phyloP scores from a whole-genome alignment of 1,139 yeast species.

The Lodderomyces orthopsilosis region DNA sequence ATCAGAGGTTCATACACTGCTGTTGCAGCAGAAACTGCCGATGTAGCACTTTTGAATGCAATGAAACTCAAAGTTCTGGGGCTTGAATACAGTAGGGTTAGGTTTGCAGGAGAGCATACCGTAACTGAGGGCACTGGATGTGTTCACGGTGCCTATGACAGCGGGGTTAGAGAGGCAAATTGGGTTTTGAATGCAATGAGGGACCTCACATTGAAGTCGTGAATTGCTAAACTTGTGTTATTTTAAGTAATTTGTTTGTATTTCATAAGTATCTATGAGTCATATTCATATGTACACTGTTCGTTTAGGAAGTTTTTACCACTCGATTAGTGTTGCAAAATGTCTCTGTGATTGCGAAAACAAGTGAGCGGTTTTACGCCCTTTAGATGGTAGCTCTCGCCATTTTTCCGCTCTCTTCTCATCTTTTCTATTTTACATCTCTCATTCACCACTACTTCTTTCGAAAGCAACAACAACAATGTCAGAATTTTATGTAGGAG shows the following conservation, averaged over 20 bases:
- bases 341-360: neutral
- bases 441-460: neutral
- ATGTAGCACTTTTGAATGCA: slow-evolving; percentile 44
- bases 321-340: too few relatives aligned
- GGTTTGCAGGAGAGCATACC: slow-evolving; percentile 89
- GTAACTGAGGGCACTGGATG: slow-evolving; percentile 67
- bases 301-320: too few relatives aligned
- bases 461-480: neutral
- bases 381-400: neutral
- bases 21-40: slow-evolving; percentile 11
- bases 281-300: too few relatives aligned
- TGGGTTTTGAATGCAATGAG: slow-evolving; percentile 29
- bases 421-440: neutral
- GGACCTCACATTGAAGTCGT: too few relatives aligned
- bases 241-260: neutral
- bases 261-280: too few relatives aligned
- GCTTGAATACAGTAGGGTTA: slow-evolving; percentile 22
- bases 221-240: too few relatives aligned
- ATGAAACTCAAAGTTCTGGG: slow-evolving; percentile 32
- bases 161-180: slow-evolving; percentile 70
- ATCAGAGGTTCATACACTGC: slow-evolving; percentile 63
- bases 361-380: neutral
- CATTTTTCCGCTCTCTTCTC: neutral
- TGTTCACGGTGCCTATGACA: slow-evolving; percentile 74
- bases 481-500: neutral